Evolutionary conservation across 2,329 filamentous ascomycete genomes (phyloP), one percentile per base, ranked within the genome.

Genomic region (Colletotrichum sidae): DNA sequence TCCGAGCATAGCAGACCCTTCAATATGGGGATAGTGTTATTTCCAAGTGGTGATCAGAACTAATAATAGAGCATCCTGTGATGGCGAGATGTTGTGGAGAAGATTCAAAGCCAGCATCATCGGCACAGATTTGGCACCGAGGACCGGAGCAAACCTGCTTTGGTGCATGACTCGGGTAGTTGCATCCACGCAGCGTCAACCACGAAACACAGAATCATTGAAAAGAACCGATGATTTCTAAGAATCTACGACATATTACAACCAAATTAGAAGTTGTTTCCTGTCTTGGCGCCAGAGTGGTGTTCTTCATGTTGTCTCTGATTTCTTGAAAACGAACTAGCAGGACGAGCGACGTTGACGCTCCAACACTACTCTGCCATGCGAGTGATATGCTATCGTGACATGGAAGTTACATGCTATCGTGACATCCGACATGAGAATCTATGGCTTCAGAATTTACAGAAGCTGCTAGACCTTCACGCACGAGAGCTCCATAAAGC

Each of bases 91-190:
- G 42, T 55, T 45, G 50, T 39, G 57, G 50, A 55, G 44, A 60
- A n/a, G 25, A 56, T 7, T 15, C n/a, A 34, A 33, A 49, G 10
- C 25, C 11, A 35, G 3, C 44, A 6, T 46, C 44, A 5, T 9
- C 25, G 4, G 4, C 38, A 41, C 38, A 4, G 25, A 41, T 41
- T 10, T 13, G 38, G 38, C 38, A 41, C 13, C 13, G 1, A 46
- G 25, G 38, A 55, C 52, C 25, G 51, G 12, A 37, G 51, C 25
- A 55, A 34, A 38, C 12, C 17, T 45, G 34, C 38, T n/a, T 50
- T 57, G 44, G 12, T 49, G 55, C 55, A 41, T 57, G 55, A 50
- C 44, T 57, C 55, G 55, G 34, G 38, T 60, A 60, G 39, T 45
- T 60, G 49, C 56, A 53, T 57, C 2, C 11, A 34, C 9, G 6